phyloP scores from a whole-genome alignment of 1,284 basidiomycete species.

The Puccinia hordei region DNA sequence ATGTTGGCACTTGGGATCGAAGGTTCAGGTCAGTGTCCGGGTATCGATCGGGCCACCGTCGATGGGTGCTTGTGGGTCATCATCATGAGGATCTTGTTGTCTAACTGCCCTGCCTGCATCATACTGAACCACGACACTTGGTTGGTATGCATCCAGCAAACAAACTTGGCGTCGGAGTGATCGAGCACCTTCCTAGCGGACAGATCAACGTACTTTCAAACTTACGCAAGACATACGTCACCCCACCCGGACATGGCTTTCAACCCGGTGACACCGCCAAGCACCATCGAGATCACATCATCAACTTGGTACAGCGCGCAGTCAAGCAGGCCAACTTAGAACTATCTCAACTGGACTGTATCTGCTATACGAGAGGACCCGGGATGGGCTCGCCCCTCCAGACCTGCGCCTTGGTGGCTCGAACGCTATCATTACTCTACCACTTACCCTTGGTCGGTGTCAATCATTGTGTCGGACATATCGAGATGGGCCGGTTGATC shows the following conservation, averaged over 20 bases:
- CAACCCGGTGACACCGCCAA: slow-evolving; percentile 90
- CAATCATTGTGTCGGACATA: slow-evolving; percentile 99
- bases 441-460: slow-evolving; percentile 91
- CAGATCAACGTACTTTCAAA: slow-evolving; percentile 61
- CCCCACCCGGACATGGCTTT: slow-evolving; percentile 96
- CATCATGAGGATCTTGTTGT: slow-evolving; percentile 2
- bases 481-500: slow-evolving; percentile 96
- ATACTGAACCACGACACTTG: neutral
- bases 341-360: slow-evolving; percentile 7
- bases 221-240: slow-evolving; percentile 94
- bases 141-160: slow-evolving; percentile 67
- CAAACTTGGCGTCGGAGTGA: slow-evolving; percentile 94
- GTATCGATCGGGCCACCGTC: neutral
- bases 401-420: slow-evolving; percentile 90
- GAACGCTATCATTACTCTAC: slow-evolving; percentile 84
- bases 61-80: slow-evolving; percentile 17
- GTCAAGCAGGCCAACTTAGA: slow-evolving; percentile 49
- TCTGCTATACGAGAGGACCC: slow-evolving; percentile 67
- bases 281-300: slow-evolving; percentile 91
- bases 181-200: slow-evolving; percentile 68
- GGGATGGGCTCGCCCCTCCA: slow-evolving; percentile 98
- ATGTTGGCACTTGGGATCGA: slow-evolving; percentile 45
- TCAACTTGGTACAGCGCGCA: slow-evolving; percentile 79
- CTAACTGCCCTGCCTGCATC: neutral
- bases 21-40: slow-evolving; percentile 43